These are phyloP conservation scores for Sphaerobolus stellatus DNA, from an alignment of 1,284 basidiomycete species.

Conservation along the genomic window DNA sequence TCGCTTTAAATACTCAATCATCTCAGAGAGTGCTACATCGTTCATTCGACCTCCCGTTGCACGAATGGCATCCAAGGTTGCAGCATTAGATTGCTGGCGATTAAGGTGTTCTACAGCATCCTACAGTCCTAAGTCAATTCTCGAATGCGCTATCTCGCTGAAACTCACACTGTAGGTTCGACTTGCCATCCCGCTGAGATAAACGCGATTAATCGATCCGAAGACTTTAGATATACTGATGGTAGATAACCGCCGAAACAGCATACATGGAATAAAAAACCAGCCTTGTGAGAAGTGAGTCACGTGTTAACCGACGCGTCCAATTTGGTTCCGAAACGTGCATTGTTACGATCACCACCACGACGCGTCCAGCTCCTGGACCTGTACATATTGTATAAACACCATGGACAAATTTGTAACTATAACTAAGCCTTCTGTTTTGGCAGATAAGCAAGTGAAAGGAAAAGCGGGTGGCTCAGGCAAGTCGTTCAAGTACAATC, in stretches of 20 bases:
- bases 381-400: conserved; percentile 16
- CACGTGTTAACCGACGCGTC: neutral
- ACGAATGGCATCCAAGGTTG: conserved; percentile 81
- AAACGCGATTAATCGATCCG: neutral
- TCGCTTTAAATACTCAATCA: conserved; percentile 84
- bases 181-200: conserved; percentile 38
- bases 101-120: conserved; percentile 90
- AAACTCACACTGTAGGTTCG: conserved; percentile 48
- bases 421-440: conserved; percentile 31
- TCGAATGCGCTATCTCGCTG: too few species aligned
- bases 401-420: conserved; percentile 45
- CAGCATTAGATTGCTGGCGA: conserved; percentile 92
- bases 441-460: conserved; percentile 3
- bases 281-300: neutral
- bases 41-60: conserved; percentile 72
- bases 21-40: conserved; percentile 80
- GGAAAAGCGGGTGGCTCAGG: conserved; percentile 21
- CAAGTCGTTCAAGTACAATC: conserved; percentile 30
- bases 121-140: too few species aligned
- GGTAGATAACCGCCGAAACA: neutral
- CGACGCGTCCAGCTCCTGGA: neutral
- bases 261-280: conserved; percentile 5
- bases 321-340: neutral
- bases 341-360: neutral
- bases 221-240: neutral